These are phyloP conservation scores for Cardamine chenopodiifolia DNA, from an alignment of 345 rosid genomes.

Conservation along the genomic window DNA sequence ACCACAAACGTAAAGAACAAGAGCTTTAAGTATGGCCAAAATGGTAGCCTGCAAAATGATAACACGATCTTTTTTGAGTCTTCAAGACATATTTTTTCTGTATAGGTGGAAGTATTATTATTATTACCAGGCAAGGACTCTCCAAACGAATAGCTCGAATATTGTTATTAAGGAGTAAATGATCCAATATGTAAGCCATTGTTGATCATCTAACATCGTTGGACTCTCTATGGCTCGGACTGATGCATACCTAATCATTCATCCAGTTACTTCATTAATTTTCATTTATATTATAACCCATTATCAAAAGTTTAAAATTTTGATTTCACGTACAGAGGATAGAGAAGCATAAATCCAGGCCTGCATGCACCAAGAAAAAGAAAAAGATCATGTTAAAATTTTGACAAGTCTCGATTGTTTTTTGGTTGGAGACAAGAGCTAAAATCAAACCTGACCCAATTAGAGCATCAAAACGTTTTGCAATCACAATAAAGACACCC, in stretches of 20 bases:
- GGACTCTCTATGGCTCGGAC: slow-evolving; percentile 91
- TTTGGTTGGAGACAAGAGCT: neutral
- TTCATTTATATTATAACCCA: neutral
- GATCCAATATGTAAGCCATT: slow-evolving; percentile 97
- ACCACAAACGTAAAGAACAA: slow-evolving; percentile 79
- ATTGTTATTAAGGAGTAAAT: slow-evolving; percentile 78
- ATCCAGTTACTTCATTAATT: neutral
- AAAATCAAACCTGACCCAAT: slow-evolving; percentile 52
- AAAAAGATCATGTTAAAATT: neutral
- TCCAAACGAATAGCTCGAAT: slow-evolving; percentile 72
- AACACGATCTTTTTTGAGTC: neutral
- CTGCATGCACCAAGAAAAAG: slow-evolving; percentile 43
- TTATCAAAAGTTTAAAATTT: neutral
- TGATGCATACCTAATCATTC: slow-evolving; percentile 69
- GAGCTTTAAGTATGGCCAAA: slow-evolving; percentile 82
- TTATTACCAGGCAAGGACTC: slow-evolving; percentile 70
- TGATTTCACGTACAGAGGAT: slow-evolving; percentile 70
- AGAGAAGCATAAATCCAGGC: slow-evolving; percentile 89
- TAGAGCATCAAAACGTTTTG: slow-evolving; percentile 64
- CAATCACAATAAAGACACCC: slow-evolving; percentile 60
- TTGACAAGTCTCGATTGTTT: neutral
- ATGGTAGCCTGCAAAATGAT: slow-evolving; percentile 63
- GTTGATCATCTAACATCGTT: slow-evolving; percentile 78
- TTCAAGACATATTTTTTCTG: neutral
- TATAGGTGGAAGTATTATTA: neutral